Evolutionary conservation across 2,329 filamentous ascomycete species (phyloP).

Genomic region (Xylaria sp.): DNA sequence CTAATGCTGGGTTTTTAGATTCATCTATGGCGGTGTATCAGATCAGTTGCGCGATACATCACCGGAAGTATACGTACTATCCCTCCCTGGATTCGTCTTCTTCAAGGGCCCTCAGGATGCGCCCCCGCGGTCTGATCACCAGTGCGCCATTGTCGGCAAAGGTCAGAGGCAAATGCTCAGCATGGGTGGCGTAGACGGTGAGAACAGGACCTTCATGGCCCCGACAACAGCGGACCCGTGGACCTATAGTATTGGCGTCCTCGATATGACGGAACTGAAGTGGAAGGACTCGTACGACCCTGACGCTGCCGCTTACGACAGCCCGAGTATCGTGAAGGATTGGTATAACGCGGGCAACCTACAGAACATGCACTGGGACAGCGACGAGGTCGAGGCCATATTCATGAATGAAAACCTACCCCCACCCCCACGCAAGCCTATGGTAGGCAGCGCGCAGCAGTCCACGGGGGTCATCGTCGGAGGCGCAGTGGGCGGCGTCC

Average conservation of each 20-base stretch:
- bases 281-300: conserved; percentile 46
- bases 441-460: background rate
- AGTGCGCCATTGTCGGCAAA: conserved; percentile 44
- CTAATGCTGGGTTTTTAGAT: conserved; percentile 35
- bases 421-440: background rate
- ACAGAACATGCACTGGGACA: conserved; percentile 37
- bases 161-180: conserved; percentile 49
- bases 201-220: conserved; percentile 30
- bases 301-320: conserved; percentile 43
- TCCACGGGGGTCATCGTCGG: conserved; percentile 34
- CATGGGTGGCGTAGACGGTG: conserved; percentile 44
- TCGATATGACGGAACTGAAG: conserved; percentile 46
- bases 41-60: conserved; percentile 31
- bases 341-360: conserved; percentile 44
- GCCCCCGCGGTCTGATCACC: conserved; percentile 40
- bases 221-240: conserved; percentile 42
- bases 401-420: conserved; percentile 29
- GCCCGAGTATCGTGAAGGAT: conserved; percentile 39
- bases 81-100: conserved; percentile 47
- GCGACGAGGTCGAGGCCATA: conserved; percentile 33
- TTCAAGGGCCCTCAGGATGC: conserved; percentile 38
- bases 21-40: conserved; percentile 45
- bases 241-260: conserved; percentile 46
- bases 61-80: conserved; percentile 45
- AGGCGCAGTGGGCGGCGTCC: conserved; percentile 35